Conservation (phyloP, 2,329 filamentous ascomycete genomes). For the Dothistroma pini region DNA sequence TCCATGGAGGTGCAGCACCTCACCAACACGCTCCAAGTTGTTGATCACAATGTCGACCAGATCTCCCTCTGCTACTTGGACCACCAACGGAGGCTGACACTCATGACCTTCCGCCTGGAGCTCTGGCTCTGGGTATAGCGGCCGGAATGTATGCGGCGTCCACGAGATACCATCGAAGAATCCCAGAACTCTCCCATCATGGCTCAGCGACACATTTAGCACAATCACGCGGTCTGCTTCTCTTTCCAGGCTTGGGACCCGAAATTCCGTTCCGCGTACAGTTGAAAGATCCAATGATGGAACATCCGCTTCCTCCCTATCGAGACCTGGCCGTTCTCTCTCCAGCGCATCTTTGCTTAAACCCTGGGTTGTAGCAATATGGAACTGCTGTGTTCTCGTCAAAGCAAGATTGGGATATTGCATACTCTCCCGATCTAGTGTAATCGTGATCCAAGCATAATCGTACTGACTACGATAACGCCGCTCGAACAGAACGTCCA, state of each 20-base stretch:
- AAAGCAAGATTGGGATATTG: constrained; percentile 44
- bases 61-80: constrained; percentile 22
- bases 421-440: constrained; percentile 37
- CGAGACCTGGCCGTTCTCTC: background rate
- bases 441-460: constrained; percentile 12
- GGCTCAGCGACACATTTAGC: constrained; percentile 46
- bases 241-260: constrained; percentile 3
- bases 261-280: background rate
- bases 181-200: constrained; percentile 42
- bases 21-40: constrained; percentile 48
- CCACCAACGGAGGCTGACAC: constrained; percentile 33
- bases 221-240: constrained; percentile 40
- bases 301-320: background rate
- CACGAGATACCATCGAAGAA: constrained; percentile 49
- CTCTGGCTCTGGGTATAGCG: background rate
- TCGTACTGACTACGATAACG: background rate
- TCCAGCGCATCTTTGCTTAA: background rate
- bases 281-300: constrained; percentile 8
- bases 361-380: background rate
- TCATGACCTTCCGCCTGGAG: background rate
- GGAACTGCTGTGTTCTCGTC: constrained; percentile 25
- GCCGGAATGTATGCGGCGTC: constrained; percentile 13
- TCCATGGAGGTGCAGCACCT: constrained; percentile 47
- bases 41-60: constrained; percentile 50
- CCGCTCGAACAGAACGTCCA: constrained; percentile 37